Evolutionary conservation across 257 asterid species (phyloP), one percentile per base, ranked within the genome.

Genomic region (Plectranthus barbatus): DNA sequence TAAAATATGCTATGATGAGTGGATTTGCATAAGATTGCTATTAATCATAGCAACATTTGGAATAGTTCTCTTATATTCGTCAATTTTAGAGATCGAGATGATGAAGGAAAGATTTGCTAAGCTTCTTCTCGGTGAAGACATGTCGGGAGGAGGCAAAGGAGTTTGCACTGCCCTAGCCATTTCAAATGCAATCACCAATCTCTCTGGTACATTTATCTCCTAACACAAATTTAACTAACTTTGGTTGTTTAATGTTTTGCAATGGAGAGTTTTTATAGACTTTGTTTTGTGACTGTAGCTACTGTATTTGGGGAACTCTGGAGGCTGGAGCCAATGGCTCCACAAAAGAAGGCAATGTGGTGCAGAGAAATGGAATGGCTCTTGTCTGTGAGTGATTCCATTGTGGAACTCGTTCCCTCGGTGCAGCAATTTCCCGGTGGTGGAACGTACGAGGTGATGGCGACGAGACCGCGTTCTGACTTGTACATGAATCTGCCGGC

Each of bases 111-210:
- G 97, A 73, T 92, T 92, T 76, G 95, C 95, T 1, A 89, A 92
- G 80, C 81, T 92, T 31, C 86, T 92, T 47, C 88, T 92, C 6
- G 98, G 98, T n/a, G 98, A 92, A 66, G 98, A 92, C 79, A 92
- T 92, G 98, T 92, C 98, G 44, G 98, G 98, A 58, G 94, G 98
- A 51, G 97, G 98, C 29, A 88, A 86, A 83, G 98, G 98, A 60
- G 98, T 92, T 53, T 84, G 91, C 68, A 82, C 96, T 3, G 99
- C 99, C 0, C 74, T 93, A 9, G 97, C 99, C 33, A 93, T 93
- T 77, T 93, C 99, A 41, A 93, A 93, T 65, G 94, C 99, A 46
- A 87, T 93, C 59, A 93, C 99, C 18, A 93, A 93, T 79, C 88
- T 93, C 0, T 90, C 99, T 49, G 99, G 99, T 89, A 72, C 62